Evolutionary conservation across 441 rosid genomes (phyloP), one percentile per base, ranked within the genome.

Genomic region (Gossypium laxum): DNA sequence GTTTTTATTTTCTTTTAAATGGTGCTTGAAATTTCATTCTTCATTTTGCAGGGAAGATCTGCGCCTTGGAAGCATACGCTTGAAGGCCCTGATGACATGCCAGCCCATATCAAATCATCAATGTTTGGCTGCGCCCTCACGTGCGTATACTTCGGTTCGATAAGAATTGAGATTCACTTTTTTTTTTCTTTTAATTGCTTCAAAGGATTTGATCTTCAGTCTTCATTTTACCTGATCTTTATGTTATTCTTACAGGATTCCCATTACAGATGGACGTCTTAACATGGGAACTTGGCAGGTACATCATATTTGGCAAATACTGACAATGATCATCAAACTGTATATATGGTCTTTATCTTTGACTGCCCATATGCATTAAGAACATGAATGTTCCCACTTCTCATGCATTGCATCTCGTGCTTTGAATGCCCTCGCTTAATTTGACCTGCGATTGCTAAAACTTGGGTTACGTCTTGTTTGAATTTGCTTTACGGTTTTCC

Each of bases 241-340:
- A 17, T 76, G 56, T 66, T 21, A 8, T 48, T 66, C 18, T 51
- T 78, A 81, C 86, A 93, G 98, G 79, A 80, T 93, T 75, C 97
- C 98, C 56, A 89, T 91, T 70, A 82, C 94, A 17, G 79, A 93
- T 72, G 98, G 97, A 30, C 79, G 82, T 81, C 96, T 91, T 15
- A 86, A 88, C 78, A 88, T 91, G 90, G 98, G 97, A 79, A 89
- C 92, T 43, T 93, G 98, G 98, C 97, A 93, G 98, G 97, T 89
- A 71, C 21, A 47, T 47, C 19, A n/a, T 65, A 22, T 47, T 22
- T n/a, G 15, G n/a, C 43, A 12, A 66, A 14, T 24, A n/a, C 32
- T 60, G 19, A 30, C 45, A 15, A 30, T 30, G 45, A 60, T 32
- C 45, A 22, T 45, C 10, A 8, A 11, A 19, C 17, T 19, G 68